phyloP scores from a whole-genome alignment of 2,329 filamentous ascomycete genomes.

The Fusarium tanahbumbuense region DNA sequence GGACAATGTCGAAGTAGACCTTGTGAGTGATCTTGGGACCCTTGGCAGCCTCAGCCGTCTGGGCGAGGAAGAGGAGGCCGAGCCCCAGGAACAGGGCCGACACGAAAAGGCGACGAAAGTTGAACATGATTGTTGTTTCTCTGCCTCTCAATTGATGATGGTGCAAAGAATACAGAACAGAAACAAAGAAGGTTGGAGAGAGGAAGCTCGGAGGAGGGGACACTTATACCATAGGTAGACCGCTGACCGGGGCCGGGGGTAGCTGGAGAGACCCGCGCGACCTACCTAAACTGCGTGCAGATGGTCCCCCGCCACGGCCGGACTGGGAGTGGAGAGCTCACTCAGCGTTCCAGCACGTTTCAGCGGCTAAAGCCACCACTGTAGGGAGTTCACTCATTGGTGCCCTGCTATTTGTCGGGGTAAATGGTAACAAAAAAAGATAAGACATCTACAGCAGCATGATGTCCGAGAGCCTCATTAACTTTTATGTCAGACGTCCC shows the following conservation, averaged over 20 bases:
- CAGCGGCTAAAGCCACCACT: slow-evolving; percentile 33
- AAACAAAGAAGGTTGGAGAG: slow-evolving; percentile 19
- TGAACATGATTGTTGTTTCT: slow-evolving; percentile 72
- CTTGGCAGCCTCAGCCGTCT: slow-evolving; percentile 79
- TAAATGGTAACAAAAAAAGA: slow-evolving; percentile 8
- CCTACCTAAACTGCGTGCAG: slow-evolving; percentile 23
- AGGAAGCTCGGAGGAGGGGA: slow-evolving; percentile 37
- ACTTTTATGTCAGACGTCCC: slow-evolving; percentile 12
- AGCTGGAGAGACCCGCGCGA: slow-evolving; percentile 30
- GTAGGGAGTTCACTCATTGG: slow-evolving; percentile 13
- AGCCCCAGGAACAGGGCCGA: slow-evolving; percentile 81
- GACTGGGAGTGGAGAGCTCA: slow-evolving; percentile 32
- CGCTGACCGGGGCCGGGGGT: slow-evolving; percentile 23
- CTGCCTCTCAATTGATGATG: slow-evolving; percentile 26
- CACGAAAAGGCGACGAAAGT: slow-evolving; percentile 75
- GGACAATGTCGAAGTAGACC: slow-evolving; percentile 87
- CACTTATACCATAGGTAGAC: slow-evolving; percentile 43
- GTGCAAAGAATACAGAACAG: slow-evolving; percentile 28
- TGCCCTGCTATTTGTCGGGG: not conserved
- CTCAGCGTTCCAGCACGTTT: slow-evolving; percentile 43
- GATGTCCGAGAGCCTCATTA: not conserved
- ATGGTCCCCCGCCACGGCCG: slow-evolving; percentile 17
- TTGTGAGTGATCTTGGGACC: slow-evolving; percentile 97
- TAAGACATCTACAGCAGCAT: not conserved
- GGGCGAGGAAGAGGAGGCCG: slow-evolving; percentile 78